Percentiles rank a stretch among this genome's conserved stretches.
Evolutionary conservation across 352 stramenopile genomes (phyloP).

Genomic region (Hyaloperonospora brassicae): DNA sequence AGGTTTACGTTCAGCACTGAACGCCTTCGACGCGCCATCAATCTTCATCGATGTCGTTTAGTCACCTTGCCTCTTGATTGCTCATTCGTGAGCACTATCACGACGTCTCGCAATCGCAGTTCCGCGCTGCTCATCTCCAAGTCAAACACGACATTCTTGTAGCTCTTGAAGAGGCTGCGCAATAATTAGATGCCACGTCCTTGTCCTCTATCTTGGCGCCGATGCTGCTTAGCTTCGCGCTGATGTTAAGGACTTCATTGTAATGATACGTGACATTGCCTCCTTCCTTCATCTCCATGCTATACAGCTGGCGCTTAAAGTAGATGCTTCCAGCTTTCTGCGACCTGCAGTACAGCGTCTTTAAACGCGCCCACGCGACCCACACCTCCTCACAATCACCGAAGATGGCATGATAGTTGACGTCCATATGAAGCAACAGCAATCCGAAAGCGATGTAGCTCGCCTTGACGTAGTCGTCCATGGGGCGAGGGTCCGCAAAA

Average conservation of each 20-base stretch:
- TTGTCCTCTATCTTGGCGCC: too few relatives aligned
- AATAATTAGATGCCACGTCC: too few relatives aligned
- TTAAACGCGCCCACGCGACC: neutral
- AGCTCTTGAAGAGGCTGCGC: too few relatives aligned
- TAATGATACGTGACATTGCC: neutral
- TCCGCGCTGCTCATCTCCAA: constrained; percentile 5
- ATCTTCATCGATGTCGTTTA: constrained; percentile 1
- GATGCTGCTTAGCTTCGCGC: too few relatives aligned
- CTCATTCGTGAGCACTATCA: constrained; percentile 18
- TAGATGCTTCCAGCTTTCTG: constrained; percentile 3
- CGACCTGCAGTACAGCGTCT: neutral
- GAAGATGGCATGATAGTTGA: too few relatives aligned
- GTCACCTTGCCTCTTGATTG: constrained; percentile 16
- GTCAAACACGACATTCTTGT: too few relatives aligned
- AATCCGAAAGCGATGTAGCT: neutral
- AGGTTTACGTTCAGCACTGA: constrained; percentile 6
- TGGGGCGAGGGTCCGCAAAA: neutral
- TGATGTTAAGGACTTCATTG: neutral
- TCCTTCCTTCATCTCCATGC: constrained; percentile 3
- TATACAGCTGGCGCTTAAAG: constrained; percentile 4
- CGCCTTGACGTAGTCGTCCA: neutral
- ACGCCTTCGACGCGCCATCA: constrained; percentile 6
- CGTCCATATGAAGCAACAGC: neutral
- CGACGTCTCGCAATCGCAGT: constrained; percentile 9
- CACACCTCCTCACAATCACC: neutral